Conservation (phyloP, 768 basidiomycete species). For the Boletus edulis region DNA sequence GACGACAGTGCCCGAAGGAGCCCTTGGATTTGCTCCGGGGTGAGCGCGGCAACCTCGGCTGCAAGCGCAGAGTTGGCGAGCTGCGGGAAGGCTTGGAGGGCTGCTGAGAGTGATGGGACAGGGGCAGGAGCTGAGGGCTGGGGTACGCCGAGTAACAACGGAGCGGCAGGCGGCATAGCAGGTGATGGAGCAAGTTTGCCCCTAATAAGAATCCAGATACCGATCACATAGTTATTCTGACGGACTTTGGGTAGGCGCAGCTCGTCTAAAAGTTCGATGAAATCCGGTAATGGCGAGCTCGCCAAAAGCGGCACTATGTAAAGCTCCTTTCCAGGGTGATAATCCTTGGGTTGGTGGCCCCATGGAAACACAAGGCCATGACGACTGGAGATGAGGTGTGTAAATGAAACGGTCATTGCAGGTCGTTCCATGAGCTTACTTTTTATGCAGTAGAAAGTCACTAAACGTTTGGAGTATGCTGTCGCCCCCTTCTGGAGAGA, state of each 20-base stretch:
- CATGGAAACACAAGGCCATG: slow-evolving; percentile 87
- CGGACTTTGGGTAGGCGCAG: slow-evolving; percentile 66
- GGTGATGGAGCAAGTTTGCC: slow-evolving; percentile 64
- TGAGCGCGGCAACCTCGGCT: slow-evolving; percentile 69
- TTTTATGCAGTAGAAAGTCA: slow-evolving; percentile 69
- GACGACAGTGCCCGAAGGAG: slow-evolving; percentile 59
- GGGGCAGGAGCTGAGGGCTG: slow-evolving; percentile 13
- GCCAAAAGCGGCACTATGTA: slow-evolving; percentile 80
- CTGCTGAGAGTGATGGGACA: slow-evolving; percentile 21
- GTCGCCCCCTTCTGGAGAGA: slow-evolving; percentile 53
- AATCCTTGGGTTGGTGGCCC: slow-evolving; percentile 71
- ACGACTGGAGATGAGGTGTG: slow-evolving; percentile 47
- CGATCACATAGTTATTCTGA: slow-evolving; percentile 65
- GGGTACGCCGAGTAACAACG: slow-evolving; percentile 7
- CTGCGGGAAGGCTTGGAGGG: slow-evolving; percentile 32
- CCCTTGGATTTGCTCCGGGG: slow-evolving; percentile 72
- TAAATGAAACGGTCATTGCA: slow-evolving; percentile 13
- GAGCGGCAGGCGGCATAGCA: slow-evolving; percentile 12
- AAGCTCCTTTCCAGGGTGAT: slow-evolving; percentile 78
- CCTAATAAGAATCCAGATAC: slow-evolving; percentile 83
- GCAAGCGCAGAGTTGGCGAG: slow-evolving; percentile 54
- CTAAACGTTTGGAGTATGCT: slow-evolving; percentile 56
- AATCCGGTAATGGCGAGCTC: slow-evolving; percentile 73
- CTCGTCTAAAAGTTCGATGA: slow-evolving; percentile 78
- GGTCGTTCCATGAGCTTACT: slow-evolving; percentile 43